Conservation (phyloP, 306 rosid species). For the Astragalus membranaceus region DNA sequence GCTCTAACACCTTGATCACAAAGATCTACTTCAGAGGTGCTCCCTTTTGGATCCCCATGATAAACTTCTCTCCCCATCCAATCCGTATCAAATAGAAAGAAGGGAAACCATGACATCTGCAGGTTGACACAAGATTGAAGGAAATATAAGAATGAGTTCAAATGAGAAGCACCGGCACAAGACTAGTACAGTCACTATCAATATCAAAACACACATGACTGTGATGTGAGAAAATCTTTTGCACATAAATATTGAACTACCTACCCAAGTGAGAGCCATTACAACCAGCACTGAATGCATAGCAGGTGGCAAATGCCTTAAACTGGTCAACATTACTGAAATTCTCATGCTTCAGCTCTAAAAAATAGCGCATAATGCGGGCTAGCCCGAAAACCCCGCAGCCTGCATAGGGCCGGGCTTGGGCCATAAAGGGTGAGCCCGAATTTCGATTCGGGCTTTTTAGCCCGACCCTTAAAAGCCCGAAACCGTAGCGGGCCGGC, state of each 20-base stretch:
- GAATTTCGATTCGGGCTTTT: too few relatives aligned
- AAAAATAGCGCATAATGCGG: too few relatives aligned
- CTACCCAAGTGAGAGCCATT: constrained; percentile 98
- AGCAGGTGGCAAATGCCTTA: constrained; percentile 94
- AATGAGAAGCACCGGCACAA: constrained; percentile 17
- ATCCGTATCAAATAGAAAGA: constrained; percentile 95
- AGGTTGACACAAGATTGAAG: constrained; percentile 16
- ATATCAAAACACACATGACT: neutral
- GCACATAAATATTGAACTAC: constrained; percentile 17
- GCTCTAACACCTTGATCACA: constrained; percentile 94
- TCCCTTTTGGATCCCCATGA: constrained; percentile 95
- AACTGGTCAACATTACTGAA: constrained; percentile 86
- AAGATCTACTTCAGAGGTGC: constrained; percentile 35
- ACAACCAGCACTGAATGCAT: constrained; percentile 96
- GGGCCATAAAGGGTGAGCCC: too few relatives aligned
- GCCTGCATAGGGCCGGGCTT: too few relatives aligned
- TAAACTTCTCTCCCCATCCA: constrained; percentile 99
- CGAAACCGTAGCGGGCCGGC: too few relatives aligned
- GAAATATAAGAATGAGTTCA: constrained; percentile 16
- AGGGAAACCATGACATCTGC: constrained; percentile 98
- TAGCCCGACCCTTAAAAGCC: too few relatives aligned
- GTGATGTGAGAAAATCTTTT: constrained; percentile 10
- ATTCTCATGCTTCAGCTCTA: too few relatives aligned
- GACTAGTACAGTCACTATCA: constrained; percentile 7
- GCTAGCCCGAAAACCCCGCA: too few relatives aligned